These are phyloP conservation scores for Mycena latifolia DNA, from an alignment of 768 basidiomycete genomes.

Conservation along the genomic window DNA sequence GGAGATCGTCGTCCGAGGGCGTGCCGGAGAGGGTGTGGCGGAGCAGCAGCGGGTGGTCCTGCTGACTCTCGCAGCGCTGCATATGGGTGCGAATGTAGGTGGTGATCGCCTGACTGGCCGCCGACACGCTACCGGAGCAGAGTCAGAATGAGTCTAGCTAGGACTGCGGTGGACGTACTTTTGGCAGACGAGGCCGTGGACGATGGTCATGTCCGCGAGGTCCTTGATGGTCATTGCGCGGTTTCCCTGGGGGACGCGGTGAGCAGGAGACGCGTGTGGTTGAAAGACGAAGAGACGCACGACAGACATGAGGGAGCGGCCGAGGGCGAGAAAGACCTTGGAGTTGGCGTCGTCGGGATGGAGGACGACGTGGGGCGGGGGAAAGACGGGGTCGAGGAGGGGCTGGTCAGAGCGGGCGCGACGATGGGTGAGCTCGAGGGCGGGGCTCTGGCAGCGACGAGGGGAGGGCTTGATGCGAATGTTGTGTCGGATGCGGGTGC, in stretches of 20 bases:
- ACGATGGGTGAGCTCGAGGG: constrained; percentile 45
- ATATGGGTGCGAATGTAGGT: constrained; percentile 85
- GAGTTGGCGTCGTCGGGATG: constrained; percentile 80
- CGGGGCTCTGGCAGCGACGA: constrained; percentile 62
- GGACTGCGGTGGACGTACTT: constrained; percentile 65
- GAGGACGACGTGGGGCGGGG: constrained; percentile 72
- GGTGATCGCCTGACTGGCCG: constrained; percentile 85
- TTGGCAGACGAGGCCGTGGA: constrained; percentile 77
- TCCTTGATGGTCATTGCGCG: constrained; percentile 91
- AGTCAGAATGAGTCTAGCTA: constrained; percentile 34
- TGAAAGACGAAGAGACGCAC: constrained; percentile 60
- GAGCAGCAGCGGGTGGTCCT: constrained; percentile 81
- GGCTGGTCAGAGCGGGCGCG: constrained; percentile 34
- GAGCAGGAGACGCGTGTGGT: constrained; percentile 33
- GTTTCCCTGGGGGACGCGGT: constrained; percentile 68
- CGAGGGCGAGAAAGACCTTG: constrained; percentile 82
- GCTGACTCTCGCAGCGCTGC: constrained; percentile 75
- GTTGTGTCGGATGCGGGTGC: constrained; percentile 67
- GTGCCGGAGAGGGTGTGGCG: constrained; percentile 82
- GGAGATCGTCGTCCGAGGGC: constrained; percentile 77
- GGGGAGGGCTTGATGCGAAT: constrained; percentile 63
- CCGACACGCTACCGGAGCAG: constrained; percentile 67
- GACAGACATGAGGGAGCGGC: constrained; percentile 78
- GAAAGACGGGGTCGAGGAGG: constrained; percentile 56
- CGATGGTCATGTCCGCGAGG: constrained; percentile 77